phyloP scores from a whole-genome alignment of 345 rosid species.

The Moricandia moricandioides region DNA sequence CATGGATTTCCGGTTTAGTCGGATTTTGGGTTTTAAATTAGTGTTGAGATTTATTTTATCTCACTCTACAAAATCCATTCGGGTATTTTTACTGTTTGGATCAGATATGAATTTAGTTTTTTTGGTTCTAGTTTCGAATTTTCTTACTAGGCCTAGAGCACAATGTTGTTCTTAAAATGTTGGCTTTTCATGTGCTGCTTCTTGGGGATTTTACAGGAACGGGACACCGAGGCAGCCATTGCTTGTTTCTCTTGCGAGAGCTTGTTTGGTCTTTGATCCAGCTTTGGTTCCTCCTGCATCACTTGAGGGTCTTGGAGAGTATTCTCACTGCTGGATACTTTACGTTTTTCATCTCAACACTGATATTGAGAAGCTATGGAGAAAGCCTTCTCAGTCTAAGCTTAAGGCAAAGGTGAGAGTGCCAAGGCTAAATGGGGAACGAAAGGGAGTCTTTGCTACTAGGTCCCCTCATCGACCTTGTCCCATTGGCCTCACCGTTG shows the following conservation, averaged over 20 bases:
- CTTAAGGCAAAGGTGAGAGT: constrained; percentile 98
- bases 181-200: background rate
- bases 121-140: too few relatives aligned
- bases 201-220: constrained; percentile 48
- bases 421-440: constrained; percentile 80
- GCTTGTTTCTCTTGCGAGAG: constrained; percentile 85
- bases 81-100: too few relatives aligned
- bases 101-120: too few relatives aligned
- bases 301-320: constrained; percentile 82
- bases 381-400: constrained; percentile 78
- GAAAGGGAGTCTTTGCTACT: constrained; percentile 86
- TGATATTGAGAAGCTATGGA: constrained; percentile 89
- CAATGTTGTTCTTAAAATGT: background rate
- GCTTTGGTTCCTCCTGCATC: constrained; percentile 88
- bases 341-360: constrained; percentile 94
- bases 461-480: constrained; percentile 91
- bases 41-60: too few relatives aligned
- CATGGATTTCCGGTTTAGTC: too few relatives aligned
- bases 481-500: constrained; percentile 91
- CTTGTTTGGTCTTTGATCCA: constrained; percentile 61
- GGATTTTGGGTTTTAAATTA: too few relatives aligned
- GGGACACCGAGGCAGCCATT: constrained; percentile 95
- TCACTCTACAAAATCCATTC: too few relatives aligned
- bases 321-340: constrained; percentile 92
- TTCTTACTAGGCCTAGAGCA: background rate